phyloP scores from a whole-genome alignment of 345 rosid genomes.

The Camelina neglecta region DNA sequence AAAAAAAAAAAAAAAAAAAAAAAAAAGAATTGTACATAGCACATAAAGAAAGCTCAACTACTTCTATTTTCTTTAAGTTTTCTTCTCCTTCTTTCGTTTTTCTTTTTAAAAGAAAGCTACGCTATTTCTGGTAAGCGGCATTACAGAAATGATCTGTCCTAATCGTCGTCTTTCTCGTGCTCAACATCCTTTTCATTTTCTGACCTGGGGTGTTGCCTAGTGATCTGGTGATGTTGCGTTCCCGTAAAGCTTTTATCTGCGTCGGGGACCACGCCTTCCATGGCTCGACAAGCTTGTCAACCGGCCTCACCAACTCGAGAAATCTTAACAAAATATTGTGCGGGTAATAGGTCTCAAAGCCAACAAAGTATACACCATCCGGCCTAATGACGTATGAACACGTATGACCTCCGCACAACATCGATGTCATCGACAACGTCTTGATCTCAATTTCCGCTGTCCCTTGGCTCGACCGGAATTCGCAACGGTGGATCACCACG shows the following conservation, averaged over 20 bases:
- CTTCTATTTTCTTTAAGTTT: slow-evolving; percentile 12
- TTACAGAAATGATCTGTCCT: slow-evolving; percentile 32
- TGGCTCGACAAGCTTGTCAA: slow-evolving; percentile 43
- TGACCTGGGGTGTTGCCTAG: slow-evolving; percentile 1
- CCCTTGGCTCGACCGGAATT: slow-evolving; percentile 43
- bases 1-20: not conserved
- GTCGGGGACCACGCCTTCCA: slow-evolving; percentile 46
- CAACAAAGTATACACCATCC: slow-evolving; percentile 43
- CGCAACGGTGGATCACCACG: slow-evolving; percentile 40
- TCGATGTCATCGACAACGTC: slow-evolving; percentile 44
- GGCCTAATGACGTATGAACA: slow-evolving; percentile 40
- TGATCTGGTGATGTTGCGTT: slow-evolving; percentile 11
- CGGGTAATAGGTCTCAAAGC: slow-evolving; percentile 40
- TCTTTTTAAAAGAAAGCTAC: not conserved
- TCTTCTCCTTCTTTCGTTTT: not conserved
- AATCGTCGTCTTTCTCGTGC: not conserved
- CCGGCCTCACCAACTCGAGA: slow-evolving; percentile 42
- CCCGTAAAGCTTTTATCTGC: slow-evolving; percentile 37
- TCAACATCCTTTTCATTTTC: slow-evolving; percentile 12
- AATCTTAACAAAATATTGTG: slow-evolving; percentile 35
- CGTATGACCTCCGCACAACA: slow-evolving; percentile 42
- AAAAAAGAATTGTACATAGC: not conserved
- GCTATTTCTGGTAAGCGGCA: slow-evolving; percentile 19
- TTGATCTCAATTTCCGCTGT: slow-evolving; percentile 39
- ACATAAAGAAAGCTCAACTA: slow-evolving; percentile 6